Base-by-base conservation (phyloP, 129 eudicot genomes). In the Ambrosia artemisiifolia region DNA sequence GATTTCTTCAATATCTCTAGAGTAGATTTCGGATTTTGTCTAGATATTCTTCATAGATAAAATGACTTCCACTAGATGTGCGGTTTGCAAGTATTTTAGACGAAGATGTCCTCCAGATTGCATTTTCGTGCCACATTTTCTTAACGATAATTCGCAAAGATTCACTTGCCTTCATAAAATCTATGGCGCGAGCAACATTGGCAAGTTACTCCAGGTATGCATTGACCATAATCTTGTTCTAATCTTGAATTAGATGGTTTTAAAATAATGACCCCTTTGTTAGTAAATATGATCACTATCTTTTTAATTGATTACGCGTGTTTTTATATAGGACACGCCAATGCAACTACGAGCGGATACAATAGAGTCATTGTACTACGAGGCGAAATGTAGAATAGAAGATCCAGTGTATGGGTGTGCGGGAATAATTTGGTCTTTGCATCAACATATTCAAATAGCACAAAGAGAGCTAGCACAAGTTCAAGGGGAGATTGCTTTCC, bases 371-470 rank as follows among this genome's bases (percentile, higher is more conserved):
- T 44, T 85, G 71, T 81, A 71, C 55, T 73, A 55, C 6, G 86
- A 85, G 79, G 86, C 89, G 65, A 67, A 53, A 46, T 78, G 77
- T n/a, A 63, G 89, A 63, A 63, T 78, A 9, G 66, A 67, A 54
- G 81, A 85, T 51, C 88, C 88, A 0, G 84, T 85, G 14, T 81
- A 84, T 17, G 88, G 88, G 5, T 84, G 83, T 65, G 88, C 62
- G 13, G 77, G 83, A 65, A 38, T 70, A 54, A 81, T 84, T 35
- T 65, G 77, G 8, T 55, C 28, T 18, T 74, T 77, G 38, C 81
- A 73, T 7, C 75, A 78, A 50, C 68, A 81, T 70, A 64, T 81
- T 68, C 47, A 77, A 7, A 56, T 32, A 16, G 78, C 80, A 0
- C 74, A 76, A 77, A 84, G 16, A 6, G 59, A 84, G 32, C 73